These are phyloP conservation scores for Ceratobasidium sp. DNA, from an alignment of 1,284 basidiomycete genomes.

Conservation along the genomic window DNA sequence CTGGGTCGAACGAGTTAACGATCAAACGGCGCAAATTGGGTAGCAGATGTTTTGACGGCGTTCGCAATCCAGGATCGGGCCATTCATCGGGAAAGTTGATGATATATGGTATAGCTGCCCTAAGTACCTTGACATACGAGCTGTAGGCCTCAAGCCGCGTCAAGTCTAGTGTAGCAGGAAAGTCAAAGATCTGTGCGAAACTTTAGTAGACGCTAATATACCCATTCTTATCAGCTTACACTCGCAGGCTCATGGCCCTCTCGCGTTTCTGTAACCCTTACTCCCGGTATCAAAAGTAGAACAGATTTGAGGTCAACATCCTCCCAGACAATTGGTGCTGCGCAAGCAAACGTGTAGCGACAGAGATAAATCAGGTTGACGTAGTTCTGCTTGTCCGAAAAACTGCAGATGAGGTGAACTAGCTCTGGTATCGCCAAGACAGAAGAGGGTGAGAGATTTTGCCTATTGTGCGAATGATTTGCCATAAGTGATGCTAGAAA, in stretches of 20 bases:
- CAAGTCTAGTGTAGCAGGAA: neutral
- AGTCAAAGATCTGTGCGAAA: neutral
- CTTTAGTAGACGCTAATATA: neutral
- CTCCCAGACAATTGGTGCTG: neutral
- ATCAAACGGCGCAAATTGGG: neutral
- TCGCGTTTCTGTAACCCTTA: neutral
- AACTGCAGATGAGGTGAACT: neutral
- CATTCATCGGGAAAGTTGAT: neutral
- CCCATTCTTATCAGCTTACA: neutral
- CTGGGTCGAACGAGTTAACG: neutral
- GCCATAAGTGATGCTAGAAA: no score
- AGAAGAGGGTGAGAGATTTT: neutral
- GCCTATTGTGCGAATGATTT: no score
- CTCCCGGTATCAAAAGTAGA: neutral
- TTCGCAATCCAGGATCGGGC: neutral
- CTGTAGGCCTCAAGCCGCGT: neutral
- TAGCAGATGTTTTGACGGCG: neutral
- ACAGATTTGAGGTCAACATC: neutral
- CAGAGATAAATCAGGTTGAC: neutral
- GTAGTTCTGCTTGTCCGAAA: neutral
- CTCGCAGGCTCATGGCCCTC: no score
- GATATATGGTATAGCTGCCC: neutral
- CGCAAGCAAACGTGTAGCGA: neutral
- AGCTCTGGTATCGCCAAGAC: slow-evolving; percentile 5
- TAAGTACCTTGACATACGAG: neutral